Percentiles rank a stretch among this genome's conserved stretches.
Conservation (phyloP, 176 grass and related monocot species). For the Alopecurus myosuroides region DNA sequence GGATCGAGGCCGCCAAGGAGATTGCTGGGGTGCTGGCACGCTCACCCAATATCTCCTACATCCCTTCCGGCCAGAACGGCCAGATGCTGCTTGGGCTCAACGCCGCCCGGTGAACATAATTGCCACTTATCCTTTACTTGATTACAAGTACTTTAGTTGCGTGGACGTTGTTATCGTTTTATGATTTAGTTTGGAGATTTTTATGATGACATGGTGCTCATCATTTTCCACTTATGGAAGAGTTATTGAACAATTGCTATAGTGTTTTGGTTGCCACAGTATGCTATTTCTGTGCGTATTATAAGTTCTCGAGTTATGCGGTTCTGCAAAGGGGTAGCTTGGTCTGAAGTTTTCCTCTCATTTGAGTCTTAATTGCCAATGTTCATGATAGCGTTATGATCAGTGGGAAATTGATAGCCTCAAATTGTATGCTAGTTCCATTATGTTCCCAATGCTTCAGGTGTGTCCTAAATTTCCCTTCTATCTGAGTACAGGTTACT, state of each 20-base stretch:
- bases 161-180: background rate
- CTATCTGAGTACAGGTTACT: background rate
- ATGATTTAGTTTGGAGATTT: background rate
- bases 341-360: no score
- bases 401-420: background rate
- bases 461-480: background rate
- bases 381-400: background rate
- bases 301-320: background rate
- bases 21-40: slow-evolving; percentile 53
- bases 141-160: slow-evolving; percentile 8
- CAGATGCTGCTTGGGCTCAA: slow-evolving; percentile 72
- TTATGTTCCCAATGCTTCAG: background rate
- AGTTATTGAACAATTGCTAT: background rate
- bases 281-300: background rate
- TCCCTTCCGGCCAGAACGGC: slow-evolving; percentile 43
- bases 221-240: background rate
- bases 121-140: background rate
- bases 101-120: slow-evolving; percentile 44
- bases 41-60: slow-evolving; percentile 63
- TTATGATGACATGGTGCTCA: background rate
- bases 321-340: no score
- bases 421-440: background rate
- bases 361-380: background rate
- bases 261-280: background rate
- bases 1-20: slow-evolving; percentile 84